Conservation (phyloP, 73 alveolate species). For the Paramecium sonneborni region DNA sequence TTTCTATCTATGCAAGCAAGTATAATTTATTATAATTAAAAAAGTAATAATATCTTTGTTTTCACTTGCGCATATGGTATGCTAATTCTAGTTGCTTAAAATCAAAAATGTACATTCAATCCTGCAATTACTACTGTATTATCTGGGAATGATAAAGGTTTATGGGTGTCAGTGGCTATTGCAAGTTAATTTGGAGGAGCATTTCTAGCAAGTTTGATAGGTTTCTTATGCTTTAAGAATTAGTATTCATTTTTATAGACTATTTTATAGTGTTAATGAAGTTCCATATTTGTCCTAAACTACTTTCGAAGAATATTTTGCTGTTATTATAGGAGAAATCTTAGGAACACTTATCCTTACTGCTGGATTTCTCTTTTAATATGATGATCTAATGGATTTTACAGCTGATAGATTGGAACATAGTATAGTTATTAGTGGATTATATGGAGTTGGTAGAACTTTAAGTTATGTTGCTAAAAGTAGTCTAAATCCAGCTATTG, state of each 20-base stretch:
- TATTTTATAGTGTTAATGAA: not conserved
- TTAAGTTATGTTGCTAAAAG: constrained; percentile 12
- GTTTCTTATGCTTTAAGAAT: constrained; percentile 17
- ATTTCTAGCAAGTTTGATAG: constrained; percentile 16
- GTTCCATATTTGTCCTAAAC: constrained; percentile 40
- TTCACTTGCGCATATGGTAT: constrained; percentile 16
- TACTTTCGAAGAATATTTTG: not conserved
- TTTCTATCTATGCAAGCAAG: constrained; percentile 48
- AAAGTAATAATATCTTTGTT: constrained; percentile 16
- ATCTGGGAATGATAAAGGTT: constrained; percentile 15
- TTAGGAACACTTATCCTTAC: constrained; percentile 24
- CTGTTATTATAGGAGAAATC: constrained; percentile 6
- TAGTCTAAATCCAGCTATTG: constrained; percentile 51
- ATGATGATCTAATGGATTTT: constrained; percentile 44
- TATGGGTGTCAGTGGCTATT: constrained; percentile 48
- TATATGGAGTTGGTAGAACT: constrained; percentile 55
- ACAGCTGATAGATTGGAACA: constrained; percentile 28
- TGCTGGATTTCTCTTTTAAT: constrained; percentile 28
- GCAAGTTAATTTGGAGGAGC: constrained; percentile 54
- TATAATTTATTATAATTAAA: not conserved
- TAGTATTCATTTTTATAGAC: not conserved
- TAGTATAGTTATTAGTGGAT: not conserved
- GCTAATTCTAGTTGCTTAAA: not conserved
- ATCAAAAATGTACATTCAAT: constrained; percentile 42
- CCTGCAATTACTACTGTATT: constrained; percentile 45